phyloP scores from a whole-genome alignment of 1,139 yeast species.

The Pichia kudriavzevii region DNA sequence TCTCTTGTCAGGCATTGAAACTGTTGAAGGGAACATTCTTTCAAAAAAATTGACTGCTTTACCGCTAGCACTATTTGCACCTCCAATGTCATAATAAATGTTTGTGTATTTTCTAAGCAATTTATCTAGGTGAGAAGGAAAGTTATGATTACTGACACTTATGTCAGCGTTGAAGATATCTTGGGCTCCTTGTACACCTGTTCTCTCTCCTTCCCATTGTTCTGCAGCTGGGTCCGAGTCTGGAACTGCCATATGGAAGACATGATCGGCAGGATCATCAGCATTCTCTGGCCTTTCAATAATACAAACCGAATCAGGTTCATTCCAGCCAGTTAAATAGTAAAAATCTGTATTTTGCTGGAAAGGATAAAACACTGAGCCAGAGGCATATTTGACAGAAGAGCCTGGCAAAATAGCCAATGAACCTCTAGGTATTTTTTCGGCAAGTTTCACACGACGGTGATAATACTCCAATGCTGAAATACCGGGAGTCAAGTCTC shows the following conservation, averaged over 20 bases:
- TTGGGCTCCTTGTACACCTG: slow-evolving; percentile 76
- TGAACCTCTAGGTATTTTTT: slow-evolving; percentile 53
- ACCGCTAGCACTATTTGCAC: slow-evolving; percentile 10
- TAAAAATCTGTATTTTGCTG: slow-evolving; percentile 86
- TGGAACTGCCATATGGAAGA: slow-evolving; percentile 77
- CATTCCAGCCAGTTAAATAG: slow-evolving; percentile 89
- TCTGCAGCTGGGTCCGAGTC: slow-evolving; percentile 72
- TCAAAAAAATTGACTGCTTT: slow-evolving; percentile 10
- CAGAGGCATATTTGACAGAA: slow-evolving; percentile 69
- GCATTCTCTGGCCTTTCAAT: slow-evolving; percentile 55
- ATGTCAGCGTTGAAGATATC: slow-evolving; percentile 85
- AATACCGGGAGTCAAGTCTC: slow-evolving; percentile 85
- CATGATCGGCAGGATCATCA: slow-evolving; percentile 36
- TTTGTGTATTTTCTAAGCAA: slow-evolving; percentile 40
- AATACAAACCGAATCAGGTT: slow-evolving; percentile 75
- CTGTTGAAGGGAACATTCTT: slow-evolving; percentile 12
- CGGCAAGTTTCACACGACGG: slow-evolving; percentile 55
- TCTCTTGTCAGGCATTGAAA: background rate
- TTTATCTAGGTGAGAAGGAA: slow-evolving; percentile 37
- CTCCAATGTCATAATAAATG: slow-evolving; percentile 42
- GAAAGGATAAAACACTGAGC: slow-evolving; percentile 84
- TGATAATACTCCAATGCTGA: slow-evolving; percentile 72
- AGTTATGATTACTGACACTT: slow-evolving; percentile 44
- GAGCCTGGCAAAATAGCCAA: slow-evolving; percentile 72
- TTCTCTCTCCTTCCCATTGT: slow-evolving; percentile 91